Evolutionary conservation across 2,329 filamentous ascomycete genomes (phyloP).

Genomic region (Decorospora gaudefroyi): DNA sequence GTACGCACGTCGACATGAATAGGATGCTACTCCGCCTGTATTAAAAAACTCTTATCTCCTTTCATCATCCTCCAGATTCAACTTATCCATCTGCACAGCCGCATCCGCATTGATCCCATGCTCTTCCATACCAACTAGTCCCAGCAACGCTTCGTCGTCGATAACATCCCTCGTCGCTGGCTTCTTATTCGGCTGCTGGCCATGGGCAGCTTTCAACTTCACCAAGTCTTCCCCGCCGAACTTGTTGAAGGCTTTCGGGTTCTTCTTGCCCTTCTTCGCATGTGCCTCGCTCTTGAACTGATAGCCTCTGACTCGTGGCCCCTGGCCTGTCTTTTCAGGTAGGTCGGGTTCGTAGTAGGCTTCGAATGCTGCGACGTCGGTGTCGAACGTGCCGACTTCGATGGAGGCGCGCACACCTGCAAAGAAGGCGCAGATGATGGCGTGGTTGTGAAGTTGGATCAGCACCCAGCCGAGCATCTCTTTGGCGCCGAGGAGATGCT

Average conservation of each 20-base stretch:
- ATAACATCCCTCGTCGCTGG: slow-evolving; percentile 35
- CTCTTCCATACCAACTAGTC: slow-evolving; percentile 31
- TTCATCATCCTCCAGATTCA: slow-evolving; percentile 31
- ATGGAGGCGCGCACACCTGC: slow-evolving; percentile 69
- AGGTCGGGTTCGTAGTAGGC: slow-evolving; percentile 70
- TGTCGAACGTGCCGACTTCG: slow-evolving; percentile 57
- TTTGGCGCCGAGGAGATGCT: slow-evolving; percentile 84
- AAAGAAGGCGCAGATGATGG: slow-evolving; percentile 75
- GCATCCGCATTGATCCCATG: slow-evolving; percentile 16
- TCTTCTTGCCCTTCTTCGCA: slow-evolving; percentile 38
- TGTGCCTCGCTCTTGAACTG: slow-evolving; percentile 42
- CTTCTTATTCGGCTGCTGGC: slow-evolving; percentile 36
- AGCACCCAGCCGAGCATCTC: slow-evolving; percentile 98
- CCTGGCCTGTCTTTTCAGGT: slow-evolving; percentile 73
- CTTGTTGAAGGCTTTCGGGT: slow-evolving; percentile 39
- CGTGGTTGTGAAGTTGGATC: slow-evolving; percentile 89
- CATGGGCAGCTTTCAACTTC: slow-evolving; percentile 36
- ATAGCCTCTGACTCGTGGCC: slow-evolving; percentile 60
- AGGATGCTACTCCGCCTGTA: too few species aligned
- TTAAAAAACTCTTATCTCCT: neutral
- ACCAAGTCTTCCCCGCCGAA: slow-evolving; percentile 33
- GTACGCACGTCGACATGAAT: too few species aligned
- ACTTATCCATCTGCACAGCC: slow-evolving; percentile 16
- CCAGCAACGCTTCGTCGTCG: slow-evolving; percentile 42
- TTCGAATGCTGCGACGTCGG: slow-evolving; percentile 64